Evolutionary conservation across 139 green algal species (phyloP).

Genomic region (Coelastrella sp.): DNA sequence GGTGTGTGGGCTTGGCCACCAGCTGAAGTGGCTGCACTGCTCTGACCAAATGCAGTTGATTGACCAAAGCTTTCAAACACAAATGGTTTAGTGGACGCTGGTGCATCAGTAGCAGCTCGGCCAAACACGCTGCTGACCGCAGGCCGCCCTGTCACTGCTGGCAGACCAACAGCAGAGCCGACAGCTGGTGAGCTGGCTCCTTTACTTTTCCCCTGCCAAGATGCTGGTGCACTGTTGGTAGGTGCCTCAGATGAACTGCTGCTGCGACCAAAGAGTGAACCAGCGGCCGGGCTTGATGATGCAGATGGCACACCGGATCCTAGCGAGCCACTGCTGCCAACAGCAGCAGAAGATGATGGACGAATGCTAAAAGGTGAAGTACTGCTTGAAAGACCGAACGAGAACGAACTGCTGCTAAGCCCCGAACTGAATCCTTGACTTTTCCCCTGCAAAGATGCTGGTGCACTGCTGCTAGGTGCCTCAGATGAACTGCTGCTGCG

Average conservation of each 20-base stretch:
- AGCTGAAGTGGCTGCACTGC: not conserved
- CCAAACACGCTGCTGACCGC: constrained; percentile 4
- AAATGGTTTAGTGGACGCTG: not conserved
- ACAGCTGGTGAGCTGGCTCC: not conserved
- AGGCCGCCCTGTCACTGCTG: no score
- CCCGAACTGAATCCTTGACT: no score
- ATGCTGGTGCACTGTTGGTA: not conserved
- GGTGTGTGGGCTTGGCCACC: constrained; percentile 17
- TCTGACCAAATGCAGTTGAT: constrained; percentile 40
- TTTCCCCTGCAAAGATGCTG: constrained; percentile 22
- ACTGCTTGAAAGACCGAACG: no score
- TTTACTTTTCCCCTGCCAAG: constrained; percentile 12
- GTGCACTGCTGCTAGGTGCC: not conserved
- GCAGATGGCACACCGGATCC: not conserved
- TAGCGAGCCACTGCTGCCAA: no score
- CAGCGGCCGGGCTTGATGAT: not conserved
- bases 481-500: not conserved
- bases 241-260: not conserved
- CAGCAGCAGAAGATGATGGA: no score
- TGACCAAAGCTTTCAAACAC: constrained; percentile 44
- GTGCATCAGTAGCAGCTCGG: not conserved
- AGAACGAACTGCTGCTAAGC: no score
- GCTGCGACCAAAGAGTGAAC: no score
- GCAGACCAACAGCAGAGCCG: constrained; percentile 3
- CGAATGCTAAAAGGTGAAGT: no score